Conservation (phyloP, 306 rosid genomes). For the Begonia masoniana region DNA sequence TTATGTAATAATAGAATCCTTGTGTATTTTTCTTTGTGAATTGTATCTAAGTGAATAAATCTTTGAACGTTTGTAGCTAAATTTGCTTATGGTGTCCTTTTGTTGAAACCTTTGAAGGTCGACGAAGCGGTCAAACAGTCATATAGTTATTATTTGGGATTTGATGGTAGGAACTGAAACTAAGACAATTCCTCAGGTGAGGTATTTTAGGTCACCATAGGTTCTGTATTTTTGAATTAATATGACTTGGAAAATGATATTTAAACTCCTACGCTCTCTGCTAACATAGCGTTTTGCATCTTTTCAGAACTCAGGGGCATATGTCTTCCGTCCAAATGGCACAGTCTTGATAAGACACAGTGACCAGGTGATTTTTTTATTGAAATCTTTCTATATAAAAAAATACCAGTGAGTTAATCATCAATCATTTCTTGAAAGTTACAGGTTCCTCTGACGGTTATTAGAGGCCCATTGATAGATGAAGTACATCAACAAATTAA, state of each 20-base stretch:
- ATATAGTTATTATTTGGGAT: constrained; percentile 29
- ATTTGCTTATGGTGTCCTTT: background rate
- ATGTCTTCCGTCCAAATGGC: constrained; percentile 50
- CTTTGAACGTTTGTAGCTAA: no score
- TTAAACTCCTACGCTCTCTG: background rate
- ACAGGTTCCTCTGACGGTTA: constrained; percentile 30
- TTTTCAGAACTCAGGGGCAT: constrained; percentile 39
- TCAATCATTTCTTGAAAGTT: constrained; percentile 6
- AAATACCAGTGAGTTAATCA: no score
- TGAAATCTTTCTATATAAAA: background rate
- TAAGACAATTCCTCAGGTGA: constrained; percentile 29
- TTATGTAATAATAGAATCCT: background rate
- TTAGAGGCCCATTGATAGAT: constrained; percentile 33
- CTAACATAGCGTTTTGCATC: background rate
- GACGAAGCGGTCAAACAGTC: constrained; percentile 32
- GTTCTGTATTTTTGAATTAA: background rate
- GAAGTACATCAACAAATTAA: constrained; percentile 48
- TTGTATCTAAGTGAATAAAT: no score
- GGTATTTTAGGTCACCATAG: constrained; percentile 1
- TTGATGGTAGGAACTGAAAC: constrained; percentile 24
- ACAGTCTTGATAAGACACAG: constrained; percentile 26
- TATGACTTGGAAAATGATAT: constrained; percentile 1
- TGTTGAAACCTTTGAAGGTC: constrained; percentile 20
- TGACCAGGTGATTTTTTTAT: constrained; percentile 20
- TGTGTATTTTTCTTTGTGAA: no score